These are phyloP conservation scores for Larix kaempferi DNA, from an alignment of 75 land plant species.

Conservation along the genomic window DNA sequence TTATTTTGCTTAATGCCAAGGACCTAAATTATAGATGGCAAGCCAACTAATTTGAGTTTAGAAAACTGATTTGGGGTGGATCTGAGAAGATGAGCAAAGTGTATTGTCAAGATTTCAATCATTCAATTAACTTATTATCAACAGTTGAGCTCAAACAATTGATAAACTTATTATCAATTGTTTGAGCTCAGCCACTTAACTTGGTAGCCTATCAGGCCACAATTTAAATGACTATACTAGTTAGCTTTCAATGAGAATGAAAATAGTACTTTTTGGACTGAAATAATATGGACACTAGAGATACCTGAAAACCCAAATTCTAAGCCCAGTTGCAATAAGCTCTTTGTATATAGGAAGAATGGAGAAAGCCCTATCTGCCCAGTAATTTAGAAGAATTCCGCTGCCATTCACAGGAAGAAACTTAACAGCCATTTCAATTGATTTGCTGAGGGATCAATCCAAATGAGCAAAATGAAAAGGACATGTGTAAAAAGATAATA, in stretches of 20 bases:
- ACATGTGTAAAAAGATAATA: background rate
- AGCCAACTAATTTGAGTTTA: too few relatives aligned
- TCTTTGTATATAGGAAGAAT: conserved; percentile 66
- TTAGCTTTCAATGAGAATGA: background rate
- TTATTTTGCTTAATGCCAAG: too few relatives aligned
- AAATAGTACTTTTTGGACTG: background rate
- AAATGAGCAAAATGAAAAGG: background rate
- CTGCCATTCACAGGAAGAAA: conserved; percentile 20
- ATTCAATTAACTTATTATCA: too few relatives aligned
- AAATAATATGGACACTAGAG: too few relatives aligned
- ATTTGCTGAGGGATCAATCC: background rate
- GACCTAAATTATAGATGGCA: too few relatives aligned
- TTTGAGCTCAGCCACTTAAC: too few relatives aligned
- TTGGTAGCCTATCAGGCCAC: too few relatives aligned
- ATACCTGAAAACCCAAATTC: conserved; percentile 92
- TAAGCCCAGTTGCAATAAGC: conserved; percentile 63
- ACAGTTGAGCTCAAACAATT: too few relatives aligned
- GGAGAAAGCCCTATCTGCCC: conserved; percentile 64
- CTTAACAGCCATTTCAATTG: background rate
- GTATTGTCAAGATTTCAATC: too few relatives aligned
- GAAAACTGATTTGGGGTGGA: too few relatives aligned
- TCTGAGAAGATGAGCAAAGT: too few relatives aligned
- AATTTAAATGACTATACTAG: background rate
- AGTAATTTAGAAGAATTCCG: conserved; percentile 35
- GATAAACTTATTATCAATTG: too few relatives aligned